Evolutionary conservation across 805 yeast genomes (phyloP).

Genomic region (Spathaspora boniae): DNA sequence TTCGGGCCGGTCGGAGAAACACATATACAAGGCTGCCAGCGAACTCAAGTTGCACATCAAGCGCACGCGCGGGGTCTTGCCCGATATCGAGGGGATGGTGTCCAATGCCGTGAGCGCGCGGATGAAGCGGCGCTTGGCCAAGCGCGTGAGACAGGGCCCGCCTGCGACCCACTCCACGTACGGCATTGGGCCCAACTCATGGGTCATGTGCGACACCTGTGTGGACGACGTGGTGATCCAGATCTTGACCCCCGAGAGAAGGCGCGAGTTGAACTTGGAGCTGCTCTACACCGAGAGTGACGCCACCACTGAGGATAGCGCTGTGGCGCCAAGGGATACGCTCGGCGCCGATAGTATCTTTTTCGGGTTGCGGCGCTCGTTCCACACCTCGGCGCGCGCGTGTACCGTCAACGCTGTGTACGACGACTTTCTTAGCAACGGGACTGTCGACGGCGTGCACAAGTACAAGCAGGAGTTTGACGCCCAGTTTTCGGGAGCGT

Average conservation of each 20-base stretch:
- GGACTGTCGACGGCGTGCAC: background rate
- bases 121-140: constrained; percentile 37
- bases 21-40: constrained; percentile 65
- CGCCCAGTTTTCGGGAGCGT: constrained; percentile 8
- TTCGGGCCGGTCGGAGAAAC: constrained; percentile 75
- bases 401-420: constrained; percentile 2
- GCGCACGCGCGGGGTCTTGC: constrained; percentile 32
- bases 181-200: constrained; percentile 60
- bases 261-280: constrained; percentile 69
- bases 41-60: constrained; percentile 60
- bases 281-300: constrained; percentile 51
- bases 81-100: constrained; percentile 68
- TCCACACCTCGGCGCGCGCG: constrained; percentile 35
- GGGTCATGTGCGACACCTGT: constrained; percentile 78
- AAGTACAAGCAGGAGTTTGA: constrained; percentile 13
- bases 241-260: constrained; percentile 65
- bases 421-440: constrained; percentile 2
- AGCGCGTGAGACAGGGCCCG: constrained; percentile 52
- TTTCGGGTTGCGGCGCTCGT: constrained; percentile 36
- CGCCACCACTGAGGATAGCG: constrained; percentile 2
- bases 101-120: constrained; percentile 49
- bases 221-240: constrained; percentile 66
- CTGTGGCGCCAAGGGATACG: too few species aligned
- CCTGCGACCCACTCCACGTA: constrained; percentile 53
- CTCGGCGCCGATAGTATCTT: constrained; percentile 37